Evolutionary conservation across 306 rosid genomes (phyloP), one percentile per base, ranked within the genome.

Genomic region (Crotalaria pallida): DNA sequence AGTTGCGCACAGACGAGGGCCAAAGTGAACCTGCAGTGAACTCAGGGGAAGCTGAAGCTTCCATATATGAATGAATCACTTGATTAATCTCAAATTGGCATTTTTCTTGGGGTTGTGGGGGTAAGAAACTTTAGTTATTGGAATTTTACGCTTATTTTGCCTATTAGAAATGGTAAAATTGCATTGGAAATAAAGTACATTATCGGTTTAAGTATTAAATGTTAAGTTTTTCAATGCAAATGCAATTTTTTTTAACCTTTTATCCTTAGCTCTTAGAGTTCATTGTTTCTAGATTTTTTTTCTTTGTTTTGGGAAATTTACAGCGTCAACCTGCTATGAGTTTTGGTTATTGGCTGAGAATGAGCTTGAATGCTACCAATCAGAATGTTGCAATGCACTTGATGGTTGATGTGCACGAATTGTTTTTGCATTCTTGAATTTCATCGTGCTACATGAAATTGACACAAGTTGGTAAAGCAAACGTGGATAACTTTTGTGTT

Each of bases 41-140:
- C 79, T 31, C 83, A 5, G 82, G 83, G 43, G 89, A 87, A 80
- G 3, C 83, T 56, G 83, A 55, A 79, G 85, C 83, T 69, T 38
- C 86, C 16, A 2, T 65, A 52, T 76, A 24, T 6, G 41, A 21
- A 10, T 51, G 21, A 41, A 75, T 63, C 55, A 67, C 45, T 74
- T 44, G 71, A 52, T 0, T 34, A 22, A 64, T 49, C 59, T 40
- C 43, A 71, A 21, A 22, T 0, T 70, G 24, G 36, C 47, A 63
- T 41, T 1, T 59, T 36, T 2, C 47, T 41, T 53, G 34, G 34
- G 34, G 2, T 0, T 5, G 48, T 41, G n/a, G 22, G 50, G 51
- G 16, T 8, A 22, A 36, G 64, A 66, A 65, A 55, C 49, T 34
- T 44, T 33, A 36, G 9, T 58, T 43, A 50, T 44, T 60, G 79